Conservation (phyloP, 2,329 filamentous ascomycete species). For the Pseudogymnoascus sp. region DNA sequence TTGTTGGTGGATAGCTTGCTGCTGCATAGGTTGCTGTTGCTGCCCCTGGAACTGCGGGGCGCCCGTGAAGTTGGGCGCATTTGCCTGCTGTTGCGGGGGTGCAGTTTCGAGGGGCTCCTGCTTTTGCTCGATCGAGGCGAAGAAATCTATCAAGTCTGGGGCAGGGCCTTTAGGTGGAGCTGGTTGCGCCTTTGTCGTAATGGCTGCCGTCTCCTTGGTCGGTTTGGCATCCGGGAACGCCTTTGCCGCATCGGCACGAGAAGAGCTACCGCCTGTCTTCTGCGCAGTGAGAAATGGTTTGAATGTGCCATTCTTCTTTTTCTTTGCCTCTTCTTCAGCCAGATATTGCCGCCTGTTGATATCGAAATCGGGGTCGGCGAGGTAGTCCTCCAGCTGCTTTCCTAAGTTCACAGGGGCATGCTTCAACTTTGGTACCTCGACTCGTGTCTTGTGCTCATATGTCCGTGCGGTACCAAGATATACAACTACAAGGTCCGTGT, state of each 20-base stretch:
- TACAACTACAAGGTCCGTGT: constrained; percentile 87
- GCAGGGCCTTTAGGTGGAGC: constrained; percentile 52
- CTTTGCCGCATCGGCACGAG: constrained; percentile 16
- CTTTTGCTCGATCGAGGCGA: constrained; percentile 85
- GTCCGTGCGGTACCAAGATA: constrained; percentile 81
- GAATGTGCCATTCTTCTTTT: constrained; percentile 29
- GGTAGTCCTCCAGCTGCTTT: constrained; percentile 84
- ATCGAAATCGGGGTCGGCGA: constrained; percentile 92
- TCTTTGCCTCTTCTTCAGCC: constrained; percentile 72
- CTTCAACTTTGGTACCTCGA: constrained; percentile 94
- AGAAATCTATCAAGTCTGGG: constrained; percentile 86
- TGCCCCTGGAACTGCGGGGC: constrained; percentile 23
- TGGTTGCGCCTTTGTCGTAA: constrained; percentile 32
- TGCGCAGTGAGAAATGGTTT: constrained; percentile 36
- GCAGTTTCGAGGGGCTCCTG: constrained; percentile 60
- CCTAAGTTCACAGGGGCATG: constrained; percentile 90
- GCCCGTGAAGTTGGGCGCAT: constrained; percentile 23
- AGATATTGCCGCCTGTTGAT: constrained; percentile 86
- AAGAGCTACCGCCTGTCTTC: constrained; percentile 26
- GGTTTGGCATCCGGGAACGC: constrained; percentile 24
- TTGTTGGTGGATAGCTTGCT: constrained; percentile 32
- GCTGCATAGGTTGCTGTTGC: constrained; percentile 28
- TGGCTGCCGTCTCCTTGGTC: constrained; percentile 19
- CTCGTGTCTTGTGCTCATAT: constrained; percentile 82
- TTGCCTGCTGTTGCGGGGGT: constrained; percentile 29